These are phyloP conservation scores for Pseudonitzschia delicatissima DNA, from an alignment of 108 stramenopile genomes.

Conservation along the genomic window DNA sequence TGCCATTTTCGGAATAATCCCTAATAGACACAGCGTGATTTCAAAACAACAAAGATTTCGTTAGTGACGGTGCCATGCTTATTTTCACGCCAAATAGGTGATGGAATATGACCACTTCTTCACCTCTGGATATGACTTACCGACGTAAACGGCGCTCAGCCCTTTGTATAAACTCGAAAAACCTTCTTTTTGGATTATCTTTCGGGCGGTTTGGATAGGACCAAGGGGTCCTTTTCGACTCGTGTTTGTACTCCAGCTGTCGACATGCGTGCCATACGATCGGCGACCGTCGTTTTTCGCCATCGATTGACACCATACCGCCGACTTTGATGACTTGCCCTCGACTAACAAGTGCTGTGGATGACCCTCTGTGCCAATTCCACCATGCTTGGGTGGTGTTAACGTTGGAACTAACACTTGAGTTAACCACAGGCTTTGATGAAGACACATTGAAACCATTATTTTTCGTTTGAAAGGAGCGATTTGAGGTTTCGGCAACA, in stretches of 20 bases:
- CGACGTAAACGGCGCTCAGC: conserved; percentile 87
- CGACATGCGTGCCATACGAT: background rate
- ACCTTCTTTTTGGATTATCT: conserved; percentile 90
- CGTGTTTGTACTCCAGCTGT: background rate
- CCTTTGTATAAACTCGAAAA: conserved; percentile 97
- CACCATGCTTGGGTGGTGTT: background rate
- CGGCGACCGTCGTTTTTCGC: background rate
- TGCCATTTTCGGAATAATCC: conserved; percentile 97
- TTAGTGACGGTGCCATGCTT: too few relatives aligned
- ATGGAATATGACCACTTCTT: too few relatives aligned
- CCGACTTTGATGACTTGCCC: background rate
- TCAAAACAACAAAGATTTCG: too few relatives aligned
- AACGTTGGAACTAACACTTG: background rate
- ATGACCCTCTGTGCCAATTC: background rate
- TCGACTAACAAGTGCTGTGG: background rate
- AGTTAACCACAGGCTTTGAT: background rate
- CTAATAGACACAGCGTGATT: too few relatives aligned
- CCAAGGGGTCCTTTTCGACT: conserved; percentile 44
- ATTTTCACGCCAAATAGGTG: too few relatives aligned
- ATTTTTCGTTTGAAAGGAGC: background rate
- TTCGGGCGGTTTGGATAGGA: conserved; percentile 75
- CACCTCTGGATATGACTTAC: background rate
- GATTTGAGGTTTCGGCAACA: background rate
- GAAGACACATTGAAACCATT: background rate
- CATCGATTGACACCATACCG: background rate